Evolutionary conservation across 2,329 filamentous ascomycete genomes (phyloP), one percentile per base, ranked within the genome.

Genomic region (Colletotrichum tofieldiae): DNA sequence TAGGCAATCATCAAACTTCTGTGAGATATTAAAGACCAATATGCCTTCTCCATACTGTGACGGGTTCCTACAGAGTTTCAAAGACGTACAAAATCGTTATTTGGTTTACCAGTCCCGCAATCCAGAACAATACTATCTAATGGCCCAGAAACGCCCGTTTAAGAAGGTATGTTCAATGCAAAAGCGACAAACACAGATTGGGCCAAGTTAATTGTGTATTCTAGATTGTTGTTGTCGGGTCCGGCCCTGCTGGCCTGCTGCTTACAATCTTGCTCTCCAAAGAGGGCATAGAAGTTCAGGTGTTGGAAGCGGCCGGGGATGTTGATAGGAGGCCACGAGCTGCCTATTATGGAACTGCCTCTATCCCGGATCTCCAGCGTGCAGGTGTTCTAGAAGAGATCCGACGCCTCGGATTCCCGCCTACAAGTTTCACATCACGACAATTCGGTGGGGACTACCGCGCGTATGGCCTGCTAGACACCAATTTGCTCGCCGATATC

Each of bases 301-400:
- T 81, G 5, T 66, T 81, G 32, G 79, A 80, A 51, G 75, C 76
- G 64, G 75, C 77, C 20, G 64, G 64, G 14, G 55, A 67, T 1
- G 74, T 80, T 29, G 78, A 81, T 67, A 76, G 72, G 6, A 77
- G 79, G 56, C 78, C 79, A 11, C 77, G 79, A 37, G 80, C 80
- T 5, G 78, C 75, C 56, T 77, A 79, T 73, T 81, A 81, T 72
- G 77, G 72, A 54, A 84, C 87, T 0, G 84, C 89, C 0, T 89
- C 89, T 0, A 85, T 89, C 54, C 86, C 86, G 51, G 89, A 90
- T 72, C 84, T 92, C 56, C 77, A 82, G 49, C 85, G 87, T 23
- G 90, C 90, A 1, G 80, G 80, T 0, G 73, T 81, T 11, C 72
- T 81, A 6, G 77, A 78, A 32, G 76, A 79, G 7, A 77, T 81